These are phyloP conservation scores for Thozetella sp. DNA, from an alignment of 495 filamentous ascomycete genomes.

Conservation along the genomic window DNA sequence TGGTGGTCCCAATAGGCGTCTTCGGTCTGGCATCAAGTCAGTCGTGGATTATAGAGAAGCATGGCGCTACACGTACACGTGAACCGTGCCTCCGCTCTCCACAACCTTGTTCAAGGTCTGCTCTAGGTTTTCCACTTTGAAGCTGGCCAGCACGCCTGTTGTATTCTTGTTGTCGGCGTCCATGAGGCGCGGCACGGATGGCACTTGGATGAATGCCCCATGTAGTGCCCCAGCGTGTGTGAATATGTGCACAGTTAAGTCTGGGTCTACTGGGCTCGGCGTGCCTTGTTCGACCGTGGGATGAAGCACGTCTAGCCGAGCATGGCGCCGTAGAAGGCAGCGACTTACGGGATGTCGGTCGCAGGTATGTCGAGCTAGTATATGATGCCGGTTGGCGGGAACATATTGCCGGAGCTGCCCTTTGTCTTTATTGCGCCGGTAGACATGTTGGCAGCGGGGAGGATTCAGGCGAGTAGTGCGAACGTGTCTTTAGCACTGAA, in stretches of 20 bases:
- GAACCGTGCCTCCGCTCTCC: slow-evolving; percentile 4
- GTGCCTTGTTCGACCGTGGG: background rate
- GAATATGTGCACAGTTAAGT: slow-evolving; percentile 7
- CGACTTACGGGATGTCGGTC: slow-evolving; percentile 1
- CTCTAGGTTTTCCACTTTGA: slow-evolving; percentile 1
- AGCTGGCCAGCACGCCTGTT: slow-evolving; percentile 1
- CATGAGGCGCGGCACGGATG: background rate
- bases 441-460: no score
- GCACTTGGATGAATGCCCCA: slow-evolving; percentile 7
- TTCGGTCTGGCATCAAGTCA: slow-evolving; percentile 1
- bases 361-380: slow-evolving; percentile 11
- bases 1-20: slow-evolving; percentile 7
- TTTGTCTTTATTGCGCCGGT: background rate
- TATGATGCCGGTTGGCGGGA: background rate
- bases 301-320: background rate
- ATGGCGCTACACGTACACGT: no score
- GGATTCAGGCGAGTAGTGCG: no score
- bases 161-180: background rate
- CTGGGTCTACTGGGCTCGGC: background rate
- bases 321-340: slow-evolving; percentile 2
- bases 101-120: slow-evolving; percentile 7
- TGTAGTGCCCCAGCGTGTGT: background rate
- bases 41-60: no score
- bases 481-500: no score
- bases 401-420: background rate